Percentiles rank a stretch among this genome's conserved stretches.
Evolutionary conservation across 1,139 yeast species (phyloP).

Genomic region (Yamadazyma sp.): DNA sequence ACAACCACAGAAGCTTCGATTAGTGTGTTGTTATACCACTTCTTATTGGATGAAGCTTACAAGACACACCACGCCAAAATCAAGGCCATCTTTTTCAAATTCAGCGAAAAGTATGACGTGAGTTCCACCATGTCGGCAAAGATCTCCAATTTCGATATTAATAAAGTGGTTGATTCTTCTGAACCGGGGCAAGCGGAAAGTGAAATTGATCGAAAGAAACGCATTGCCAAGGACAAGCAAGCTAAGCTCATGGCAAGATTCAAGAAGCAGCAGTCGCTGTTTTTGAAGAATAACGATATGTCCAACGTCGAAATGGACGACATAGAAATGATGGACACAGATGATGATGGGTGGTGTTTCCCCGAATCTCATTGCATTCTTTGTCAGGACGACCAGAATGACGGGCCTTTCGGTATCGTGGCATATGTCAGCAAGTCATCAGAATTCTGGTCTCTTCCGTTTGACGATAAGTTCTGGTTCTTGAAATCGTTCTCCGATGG

Average conservation of each 20-base stretch:
- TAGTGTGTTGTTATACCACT: constrained; percentile 44
- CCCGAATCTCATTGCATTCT: constrained; percentile 84
- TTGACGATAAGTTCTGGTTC: constrained; percentile 64
- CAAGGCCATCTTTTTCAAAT: constrained; percentile 49
- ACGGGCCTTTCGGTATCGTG: constrained; percentile 76
- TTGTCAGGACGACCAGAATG: constrained; percentile 79
- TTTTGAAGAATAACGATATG: constrained; percentile 52
- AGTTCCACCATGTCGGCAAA: constrained; percentile 20
- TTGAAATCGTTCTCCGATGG: constrained; percentile 60
- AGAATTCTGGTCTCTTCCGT: constrained; percentile 64
- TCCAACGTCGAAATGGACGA: constrained; percentile 31
- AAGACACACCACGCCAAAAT: constrained; percentile 50
- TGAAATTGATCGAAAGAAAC: constrained; percentile 60
- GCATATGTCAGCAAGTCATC: constrained; percentile 60
- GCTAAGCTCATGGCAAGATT: constrained; percentile 74
- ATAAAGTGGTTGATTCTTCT: constrained; percentile 19
- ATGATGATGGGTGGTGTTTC: constrained; percentile 57
- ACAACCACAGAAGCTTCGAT: constrained; percentile 31
- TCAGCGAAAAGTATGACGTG: constrained; percentile 30
- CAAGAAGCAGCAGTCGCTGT: constrained; percentile 72
- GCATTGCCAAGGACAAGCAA: constrained; percentile 71
- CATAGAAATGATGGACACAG: constrained; percentile 36
- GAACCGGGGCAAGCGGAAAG: constrained; percentile 26
- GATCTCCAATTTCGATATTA: constrained; percentile 23
- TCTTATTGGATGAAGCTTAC: constrained; percentile 42